Evolutionary conservation across 140 eudicot genomes (phyloP).

Genomic region (Ambrosia hybrid): DNA sequence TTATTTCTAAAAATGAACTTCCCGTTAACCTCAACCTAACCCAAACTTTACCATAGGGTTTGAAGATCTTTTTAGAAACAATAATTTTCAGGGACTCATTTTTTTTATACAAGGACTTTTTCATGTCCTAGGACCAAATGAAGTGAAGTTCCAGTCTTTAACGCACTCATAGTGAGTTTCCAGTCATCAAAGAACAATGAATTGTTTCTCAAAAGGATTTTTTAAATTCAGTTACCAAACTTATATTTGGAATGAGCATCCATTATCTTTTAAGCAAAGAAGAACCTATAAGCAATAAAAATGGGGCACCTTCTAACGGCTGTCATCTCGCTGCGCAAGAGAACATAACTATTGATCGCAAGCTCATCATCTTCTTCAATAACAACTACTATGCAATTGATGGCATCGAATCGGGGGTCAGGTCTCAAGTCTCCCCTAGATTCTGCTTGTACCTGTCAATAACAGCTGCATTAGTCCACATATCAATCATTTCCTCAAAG

Average conservation of each 20-base stretch:
- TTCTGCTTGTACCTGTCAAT: slow-evolving; percentile 76
- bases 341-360: slow-evolving; percentile 42
- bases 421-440: slow-evolving; percentile 90
- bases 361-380: slow-evolving; percentile 69
- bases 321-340: slow-evolving; percentile 50
- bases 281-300: slow-evolving; percentile 9
- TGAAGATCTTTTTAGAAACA: no score
- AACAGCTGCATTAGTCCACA: slow-evolving; percentile 12
- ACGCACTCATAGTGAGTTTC: no score
- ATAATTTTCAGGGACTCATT: no score
- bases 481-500: slow-evolving; percentile 21
- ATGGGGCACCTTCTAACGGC: slow-evolving; percentile 42
- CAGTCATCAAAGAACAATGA: background rate
- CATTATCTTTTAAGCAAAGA: background rate
- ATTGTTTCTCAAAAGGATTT: background rate
- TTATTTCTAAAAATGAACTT: no score
- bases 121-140: no score
- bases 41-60: no score
- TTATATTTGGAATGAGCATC: slow-evolving; percentile 13
- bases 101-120: no score
- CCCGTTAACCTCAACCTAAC: no score
- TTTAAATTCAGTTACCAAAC: slow-evolving; percentile 6
- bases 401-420: slow-evolving; percentile 85
- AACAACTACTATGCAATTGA: slow-evolving; percentile 62
- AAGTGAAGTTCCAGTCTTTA: no score